A percentile compares a stretch with the other conserved stretches of the same genome.
Conservation (phyloP, 2,329 filamentous ascomycete genomes). For the Calonectria naviculata region DNA sequence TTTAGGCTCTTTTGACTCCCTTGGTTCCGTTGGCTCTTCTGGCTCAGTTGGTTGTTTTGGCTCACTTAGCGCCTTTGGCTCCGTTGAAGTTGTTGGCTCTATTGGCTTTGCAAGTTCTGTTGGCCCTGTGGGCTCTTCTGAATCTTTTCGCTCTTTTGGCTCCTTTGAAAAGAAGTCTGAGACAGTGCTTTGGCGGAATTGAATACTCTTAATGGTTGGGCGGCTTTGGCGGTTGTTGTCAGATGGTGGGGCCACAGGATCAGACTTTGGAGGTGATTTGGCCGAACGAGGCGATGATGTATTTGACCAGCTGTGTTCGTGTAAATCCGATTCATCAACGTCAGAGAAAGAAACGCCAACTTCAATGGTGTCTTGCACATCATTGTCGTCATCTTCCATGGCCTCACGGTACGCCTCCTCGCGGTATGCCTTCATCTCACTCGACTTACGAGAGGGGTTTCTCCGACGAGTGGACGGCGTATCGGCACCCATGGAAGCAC, state of each 20-base stretch:
- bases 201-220: conserved; percentile 20
- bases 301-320: conserved; percentile 38
- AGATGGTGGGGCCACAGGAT: conserved; percentile 21
- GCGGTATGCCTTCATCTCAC: conserved; percentile 46
- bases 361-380: conserved; percentile 69
- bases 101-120: no score
- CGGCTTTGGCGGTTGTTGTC: conserved; percentile 12
- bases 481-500: conserved; percentile 49
- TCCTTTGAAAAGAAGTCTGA: conserved; percentile 6
- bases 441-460: conserved; percentile 52
- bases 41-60: no score
- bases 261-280: conserved; percentile 32
- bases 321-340: conserved; percentile 44
- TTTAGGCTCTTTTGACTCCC: not conserved
- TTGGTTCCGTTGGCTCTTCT: no score
- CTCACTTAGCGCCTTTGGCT: no score
- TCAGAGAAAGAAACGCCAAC: conserved; percentile 58
- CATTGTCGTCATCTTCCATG: conserved; percentile 54
- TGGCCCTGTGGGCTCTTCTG: no score
- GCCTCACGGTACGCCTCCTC: conserved; percentile 45
- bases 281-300: conserved; percentile 42
- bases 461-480: conserved; percentile 52
- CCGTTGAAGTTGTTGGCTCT: no score
- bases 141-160: not conserved
- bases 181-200: conserved; percentile 17